Evolutionary conservation across 1,284 basidiomycete species (phyloP).

Genomic region (Fomitopsis schrenkii): DNA sequence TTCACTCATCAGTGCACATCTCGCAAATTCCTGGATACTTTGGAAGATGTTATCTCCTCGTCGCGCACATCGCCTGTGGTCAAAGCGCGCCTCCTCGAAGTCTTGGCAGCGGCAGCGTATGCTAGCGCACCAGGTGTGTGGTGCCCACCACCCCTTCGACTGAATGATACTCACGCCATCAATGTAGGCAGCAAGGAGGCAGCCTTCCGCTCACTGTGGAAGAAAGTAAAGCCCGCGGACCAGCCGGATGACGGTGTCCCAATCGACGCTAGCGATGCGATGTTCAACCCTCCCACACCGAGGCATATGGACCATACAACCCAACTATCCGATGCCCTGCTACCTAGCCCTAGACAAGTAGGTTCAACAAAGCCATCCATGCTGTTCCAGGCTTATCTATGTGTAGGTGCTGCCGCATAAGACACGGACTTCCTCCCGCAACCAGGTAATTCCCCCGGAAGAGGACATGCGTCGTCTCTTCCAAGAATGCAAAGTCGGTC

Average conservation of each 20-base stretch:
- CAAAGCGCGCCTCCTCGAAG: slow-evolving; percentile 64
- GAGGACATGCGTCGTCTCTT: slow-evolving; percentile 76
- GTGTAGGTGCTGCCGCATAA: slow-evolving; percentile 13
- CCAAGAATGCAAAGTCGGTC: slow-evolving; percentile 75
- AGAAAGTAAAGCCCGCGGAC: slow-evolving; percentile 59
- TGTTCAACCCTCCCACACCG: slow-evolving; percentile 63
- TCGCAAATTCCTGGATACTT: slow-evolving; percentile 72
- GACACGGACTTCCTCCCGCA: slow-evolving; percentile 36
- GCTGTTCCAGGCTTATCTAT: too few relatives aligned
- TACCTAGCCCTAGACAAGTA: slow-evolving; percentile 13
- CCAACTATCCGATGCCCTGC: slow-evolving; percentile 3
- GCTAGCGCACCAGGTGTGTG: slow-evolving; percentile 47
- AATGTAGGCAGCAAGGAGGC: slow-evolving; percentile 12
- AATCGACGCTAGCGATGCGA: slow-evolving; percentile 68
- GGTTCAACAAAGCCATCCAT: background rate
- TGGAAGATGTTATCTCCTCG: slow-evolving; percentile 63
- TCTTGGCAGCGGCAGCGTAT: slow-evolving; percentile 69
- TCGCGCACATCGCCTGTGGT: slow-evolving; percentile 67
- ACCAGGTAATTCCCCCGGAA: slow-evolving; percentile 65
- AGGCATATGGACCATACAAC: slow-evolving; percentile 10
- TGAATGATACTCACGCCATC: too few relatives aligned
- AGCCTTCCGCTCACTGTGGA: slow-evolving; percentile 65
- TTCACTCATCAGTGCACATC: slow-evolving; percentile 66
- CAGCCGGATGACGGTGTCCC: slow-evolving; percentile 76
- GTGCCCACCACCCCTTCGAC: background rate